Evolutionary conservation across 169 alveolate genomes (phyloP).

Genomic region (Plasmodium fragile): DNA sequence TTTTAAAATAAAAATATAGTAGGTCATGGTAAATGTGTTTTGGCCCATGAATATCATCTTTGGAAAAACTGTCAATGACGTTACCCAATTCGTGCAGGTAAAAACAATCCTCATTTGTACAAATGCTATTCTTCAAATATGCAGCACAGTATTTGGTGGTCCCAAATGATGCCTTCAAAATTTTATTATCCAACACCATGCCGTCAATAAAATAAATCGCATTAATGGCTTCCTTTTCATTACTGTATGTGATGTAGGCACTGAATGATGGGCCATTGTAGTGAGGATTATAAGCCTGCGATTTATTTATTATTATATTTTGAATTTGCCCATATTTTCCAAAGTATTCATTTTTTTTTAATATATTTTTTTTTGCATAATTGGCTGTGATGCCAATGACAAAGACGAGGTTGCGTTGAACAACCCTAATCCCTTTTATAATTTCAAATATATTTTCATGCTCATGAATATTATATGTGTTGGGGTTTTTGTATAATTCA

Average conservation of each 20-base stretch:
- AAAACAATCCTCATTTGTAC: constrained; percentile 93
- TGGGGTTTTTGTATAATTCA: constrained; percentile 55
- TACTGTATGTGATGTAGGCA: constrained; percentile 93
- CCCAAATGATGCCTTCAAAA: constrained; percentile 94
- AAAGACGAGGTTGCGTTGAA: constrained; percentile 91
- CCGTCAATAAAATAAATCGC: constrained; percentile 94
- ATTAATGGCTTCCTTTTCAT: constrained; percentile 90
- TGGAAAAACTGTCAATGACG: constrained; percentile 84
- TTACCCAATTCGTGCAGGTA: constrained; percentile 92
- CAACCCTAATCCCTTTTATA: constrained; percentile 90
- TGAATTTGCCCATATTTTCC: constrained; percentile 92
- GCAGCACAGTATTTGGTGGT: constrained; percentile 95
- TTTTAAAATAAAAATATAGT: constrained; percentile 64
- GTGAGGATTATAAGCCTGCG: constrained; percentile 89
- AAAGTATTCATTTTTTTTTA: constrained; percentile 89
- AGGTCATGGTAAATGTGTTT: constrained; percentile 76
- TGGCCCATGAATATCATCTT: constrained; percentile 78
- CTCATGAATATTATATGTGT: constrained; percentile 64
- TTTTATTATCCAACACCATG: constrained; percentile 89
- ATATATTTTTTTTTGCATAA: constrained; percentile 89
- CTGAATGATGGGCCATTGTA: constrained; percentile 92
- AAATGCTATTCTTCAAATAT: constrained; percentile 90
- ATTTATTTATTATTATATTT: constrained; percentile 88
- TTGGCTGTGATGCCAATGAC: constrained; percentile 90
- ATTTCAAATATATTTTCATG: constrained; percentile 37